Conservation (phyloP, 306 rosid genomes). For the Adenanthera pavonina region DNA sequence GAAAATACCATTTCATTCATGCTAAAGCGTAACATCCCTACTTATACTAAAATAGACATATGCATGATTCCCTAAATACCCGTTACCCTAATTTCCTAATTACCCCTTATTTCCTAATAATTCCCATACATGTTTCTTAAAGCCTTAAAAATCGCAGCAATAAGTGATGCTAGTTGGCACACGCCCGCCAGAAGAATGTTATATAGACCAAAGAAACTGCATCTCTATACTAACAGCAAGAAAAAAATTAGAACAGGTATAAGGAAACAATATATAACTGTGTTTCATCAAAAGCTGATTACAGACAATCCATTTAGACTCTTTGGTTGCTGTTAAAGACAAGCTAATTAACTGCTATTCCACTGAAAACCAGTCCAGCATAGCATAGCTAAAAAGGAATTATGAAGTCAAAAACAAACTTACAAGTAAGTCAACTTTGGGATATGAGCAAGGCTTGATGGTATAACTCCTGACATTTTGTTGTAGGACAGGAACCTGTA, state of each 20-base stretch:
- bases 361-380: constrained; percentile 32
- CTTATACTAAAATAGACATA: no score
- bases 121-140: neutral
- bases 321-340: constrained; percentile 6
- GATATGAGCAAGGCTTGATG: constrained; percentile 80
- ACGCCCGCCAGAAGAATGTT: neutral
- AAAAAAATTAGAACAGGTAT: neutral
- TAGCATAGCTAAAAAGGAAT: constrained; percentile 30
- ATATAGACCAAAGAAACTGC: neutral
- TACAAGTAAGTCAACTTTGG: constrained; percentile 89
- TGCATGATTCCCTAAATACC: no score
- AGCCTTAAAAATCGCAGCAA: neutral
- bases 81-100: no score
- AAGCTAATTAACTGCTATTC: constrained; percentile 28
- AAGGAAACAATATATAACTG: neutral
- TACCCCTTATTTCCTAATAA: no score
- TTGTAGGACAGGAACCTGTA: constrained; percentile 90
- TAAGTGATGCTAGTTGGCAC: neutral
- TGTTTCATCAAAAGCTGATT: neutral
- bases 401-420: constrained; percentile 51
- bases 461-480: constrained; percentile 93
- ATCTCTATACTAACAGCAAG: neutral
- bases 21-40: no score
- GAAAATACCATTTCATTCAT: no score
- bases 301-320: neutral